Base-by-base conservation (phyloP, 148 eudicot genomes). In the Camellia sinensis region DNA sequence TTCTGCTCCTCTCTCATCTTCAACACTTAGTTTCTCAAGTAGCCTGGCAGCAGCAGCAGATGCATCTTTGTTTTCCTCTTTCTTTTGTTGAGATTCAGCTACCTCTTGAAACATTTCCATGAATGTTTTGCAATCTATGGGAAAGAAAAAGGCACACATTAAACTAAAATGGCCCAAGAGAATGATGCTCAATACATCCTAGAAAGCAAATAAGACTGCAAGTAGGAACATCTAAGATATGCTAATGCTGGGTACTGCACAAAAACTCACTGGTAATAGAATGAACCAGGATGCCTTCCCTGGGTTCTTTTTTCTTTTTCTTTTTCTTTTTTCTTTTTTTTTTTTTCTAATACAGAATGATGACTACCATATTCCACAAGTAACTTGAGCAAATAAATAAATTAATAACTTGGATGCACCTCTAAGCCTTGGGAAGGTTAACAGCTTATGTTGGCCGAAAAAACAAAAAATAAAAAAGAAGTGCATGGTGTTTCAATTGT, bases 51-150 rank as follows among this genome's bases (percentile, higher is more conserved):
- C 86, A 83, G 98, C 86, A 61, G 80, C 84, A 46, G 84, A 68
- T 59, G 87, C 90, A 75, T 93, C 97, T 73, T 87, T 43, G 54
- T 67, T 89, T 77, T 95, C 98, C 71, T 82, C 90, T 77, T 74
- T 84, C 71, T 74, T 82, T 71, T 69, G 75, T 78, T 88, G 94
- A 65, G 94, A 89, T 84, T 95, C 96, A 43, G 97, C 92, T 71
- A 91, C 84, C 83, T 91, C 96, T 87, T 88, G 88, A 80, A 93
- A 83, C 78, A 61, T 86, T 67, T 91, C 93, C 87, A 88, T 95
- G 88, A 95, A 95, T 44, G 76, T 70, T 81, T 89, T 91, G 92
- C 90, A 83, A 83, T 93, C 98, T 95, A 68, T 29, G 76, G 80
- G 37, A 48, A 65, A 57, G 19, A 29, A 15, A 18, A n/a, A 19